phyloP scores from a whole-genome alignment of 305 asterid genomes.

The Petunia hybrid region DNA sequence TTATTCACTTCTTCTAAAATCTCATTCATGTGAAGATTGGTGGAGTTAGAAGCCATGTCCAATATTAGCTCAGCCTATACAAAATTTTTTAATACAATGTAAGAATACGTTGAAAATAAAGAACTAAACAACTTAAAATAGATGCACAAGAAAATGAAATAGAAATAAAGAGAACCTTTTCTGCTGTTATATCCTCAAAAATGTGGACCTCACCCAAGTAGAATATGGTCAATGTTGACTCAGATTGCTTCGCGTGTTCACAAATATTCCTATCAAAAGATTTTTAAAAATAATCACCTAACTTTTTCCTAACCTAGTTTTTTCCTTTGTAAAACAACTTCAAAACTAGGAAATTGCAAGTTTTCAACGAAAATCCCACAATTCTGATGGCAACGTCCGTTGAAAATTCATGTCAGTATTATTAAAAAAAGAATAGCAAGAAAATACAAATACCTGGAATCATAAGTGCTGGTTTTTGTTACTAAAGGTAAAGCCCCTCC shows the following conservation, averaged over 20 bases:
- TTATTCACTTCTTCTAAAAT: slow-evolving; percentile 5
- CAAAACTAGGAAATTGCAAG: neutral
- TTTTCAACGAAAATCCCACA: too few relatives aligned
- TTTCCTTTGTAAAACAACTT: neutral
- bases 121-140: neutral
- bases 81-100: neutral
- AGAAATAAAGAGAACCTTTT: slow-evolving; percentile 40
- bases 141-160: neutral
- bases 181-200: slow-evolving; percentile 27
- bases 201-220: slow-evolving; percentile 34
- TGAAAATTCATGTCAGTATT: neutral
- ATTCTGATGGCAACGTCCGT: too few relatives aligned
- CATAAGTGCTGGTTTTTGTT: neutral
- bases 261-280: neutral
- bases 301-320: neutral
- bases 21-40: slow-evolving; percentile 8
- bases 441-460: slow-evolving; percentile 14
- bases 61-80: slow-evolving; percentile 39
- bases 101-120: neutral
- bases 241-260: neutral
- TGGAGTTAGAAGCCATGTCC: slow-evolving; percentile 31
- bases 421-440: neutral
- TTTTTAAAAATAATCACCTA: neutral
- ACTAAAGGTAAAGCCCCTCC: slow-evolving; percentile 13
- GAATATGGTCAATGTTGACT: slow-evolving; percentile 35